Base-by-base conservation (phyloP, 345 rosid species). In the Gossypium arboreum region DNA sequence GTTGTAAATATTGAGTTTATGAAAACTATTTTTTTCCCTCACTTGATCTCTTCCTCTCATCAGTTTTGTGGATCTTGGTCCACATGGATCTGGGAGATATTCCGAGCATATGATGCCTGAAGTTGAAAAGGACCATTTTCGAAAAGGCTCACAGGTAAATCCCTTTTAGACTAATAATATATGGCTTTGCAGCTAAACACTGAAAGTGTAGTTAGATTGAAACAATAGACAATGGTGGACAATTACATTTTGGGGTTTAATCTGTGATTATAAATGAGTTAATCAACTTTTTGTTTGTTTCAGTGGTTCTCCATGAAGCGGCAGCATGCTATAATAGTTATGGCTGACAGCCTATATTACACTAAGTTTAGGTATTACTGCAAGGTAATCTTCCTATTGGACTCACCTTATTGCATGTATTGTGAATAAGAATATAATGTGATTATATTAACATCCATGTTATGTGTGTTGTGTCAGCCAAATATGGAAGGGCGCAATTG, bases 301-400 rank as follows among this genome's bases (percentile, higher is more conserved):
- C 86, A 90, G 94, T 90, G 94, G 94, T 90, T 90, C 84, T 79
- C 94, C 71, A 57, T 90, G 86, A 90, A 88, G 85, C 83, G 94
- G 80, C 89, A 83, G 51, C 94, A 90, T 82, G 94, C 94, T 75
- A 52, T 88, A 22, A 72, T 88, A 29, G 61, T 83, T 67, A 85
- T 90, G 87, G 85, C 94, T 7, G 94, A 90, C 76, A 82, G 75
- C 72, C 82, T 90, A 34, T 90, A 87, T 78, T 88, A 85, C 86
- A 75, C 81, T 3, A 90, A 88, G 74, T 90, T 90, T 73, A 87
- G 76, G 82, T 86, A 63, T 60, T 86, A 75, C 74, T 90, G 94
- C 80, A 88, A 78, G 88, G 94, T 90, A 83, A 79, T 68, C 27
- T 41, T 50, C 16, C 27, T 13, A n/a, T 20, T 9, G 20, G 12